phyloP scores from a whole-genome alignment of 352 stramenopile genomes.

The Globisporangium abappressorium region DNA sequence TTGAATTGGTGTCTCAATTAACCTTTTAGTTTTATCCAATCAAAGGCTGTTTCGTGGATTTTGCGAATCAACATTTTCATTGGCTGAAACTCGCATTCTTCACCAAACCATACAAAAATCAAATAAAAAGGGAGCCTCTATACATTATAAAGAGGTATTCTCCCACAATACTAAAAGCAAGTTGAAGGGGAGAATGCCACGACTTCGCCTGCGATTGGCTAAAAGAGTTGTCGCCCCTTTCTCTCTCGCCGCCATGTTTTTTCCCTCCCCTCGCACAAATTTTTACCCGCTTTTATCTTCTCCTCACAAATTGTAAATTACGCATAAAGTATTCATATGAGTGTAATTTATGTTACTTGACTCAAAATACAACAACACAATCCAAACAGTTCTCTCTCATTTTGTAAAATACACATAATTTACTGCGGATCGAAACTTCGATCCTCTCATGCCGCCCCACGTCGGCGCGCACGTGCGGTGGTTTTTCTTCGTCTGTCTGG shows the following conservation, averaged over 20 bases:
- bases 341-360: neutral
- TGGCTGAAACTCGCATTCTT: neutral
- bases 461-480: constrained; percentile 3
- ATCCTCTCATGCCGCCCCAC: constrained; percentile 4
- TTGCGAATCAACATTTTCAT: neutral
- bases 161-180: too few species aligned
- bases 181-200: too few species aligned
- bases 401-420: neutral
- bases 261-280: neutral
- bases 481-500: constrained; percentile 27
- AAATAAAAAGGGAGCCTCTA: neutral
- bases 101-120: too few species aligned
- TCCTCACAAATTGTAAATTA: neutral
- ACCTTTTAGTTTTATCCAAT: constrained; percentile 48
- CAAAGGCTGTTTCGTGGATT: constrained; percentile 51
- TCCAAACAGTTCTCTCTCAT: too few species aligned
- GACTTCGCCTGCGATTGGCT: neutral
- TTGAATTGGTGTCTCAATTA: constrained; percentile 9
- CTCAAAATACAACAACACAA: neutral
- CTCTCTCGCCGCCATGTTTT: neutral
- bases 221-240: neutral
- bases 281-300: constrained; percentile 3
- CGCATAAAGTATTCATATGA: neutral
- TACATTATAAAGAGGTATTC: too few species aligned
- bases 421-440: neutral